These are phyloP conservation scores for Diaporthe aspalathi DNA, from an alignment of 2,329 filamentous ascomycete species.

Conservation along the genomic window DNA sequence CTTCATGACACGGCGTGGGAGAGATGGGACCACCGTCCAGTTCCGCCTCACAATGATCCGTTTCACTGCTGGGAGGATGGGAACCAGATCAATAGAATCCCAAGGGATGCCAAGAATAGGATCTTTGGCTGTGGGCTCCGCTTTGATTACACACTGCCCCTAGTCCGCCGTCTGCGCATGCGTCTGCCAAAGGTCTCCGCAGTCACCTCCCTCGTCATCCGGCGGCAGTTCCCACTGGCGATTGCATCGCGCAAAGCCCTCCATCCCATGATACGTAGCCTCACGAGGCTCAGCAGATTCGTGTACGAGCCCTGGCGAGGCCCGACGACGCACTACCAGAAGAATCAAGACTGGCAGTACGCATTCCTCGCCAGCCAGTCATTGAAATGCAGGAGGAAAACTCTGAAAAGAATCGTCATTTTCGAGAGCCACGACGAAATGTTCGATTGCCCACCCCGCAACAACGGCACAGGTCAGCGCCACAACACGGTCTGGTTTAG, in stretches of 20 bases:
- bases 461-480: no score
- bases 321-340: background rate
- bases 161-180: background rate
- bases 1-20: background rate
- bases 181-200: background rate
- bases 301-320: conserved; percentile 3
- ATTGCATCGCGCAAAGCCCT: background rate
- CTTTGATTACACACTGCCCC: background rate
- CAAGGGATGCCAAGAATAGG: background rate
- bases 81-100: background rate
- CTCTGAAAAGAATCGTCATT: background rate
- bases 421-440: background rate
- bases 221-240: background rate
- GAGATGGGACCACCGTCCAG: background rate
- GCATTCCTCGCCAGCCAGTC: background rate
- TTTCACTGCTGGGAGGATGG: background rate
- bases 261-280: background rate
- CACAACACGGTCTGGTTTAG: background rate
- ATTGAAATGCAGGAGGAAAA: background rate
- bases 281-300: background rate
- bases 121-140: background rate
- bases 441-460: background rate
- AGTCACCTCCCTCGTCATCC: background rate
- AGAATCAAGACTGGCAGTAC: background rate
- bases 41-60: background rate